Percentiles rank a stretch among this genome's conserved stretches.
Conservation (phyloP, 148 eudicot species). For the Silene conica region DNA sequence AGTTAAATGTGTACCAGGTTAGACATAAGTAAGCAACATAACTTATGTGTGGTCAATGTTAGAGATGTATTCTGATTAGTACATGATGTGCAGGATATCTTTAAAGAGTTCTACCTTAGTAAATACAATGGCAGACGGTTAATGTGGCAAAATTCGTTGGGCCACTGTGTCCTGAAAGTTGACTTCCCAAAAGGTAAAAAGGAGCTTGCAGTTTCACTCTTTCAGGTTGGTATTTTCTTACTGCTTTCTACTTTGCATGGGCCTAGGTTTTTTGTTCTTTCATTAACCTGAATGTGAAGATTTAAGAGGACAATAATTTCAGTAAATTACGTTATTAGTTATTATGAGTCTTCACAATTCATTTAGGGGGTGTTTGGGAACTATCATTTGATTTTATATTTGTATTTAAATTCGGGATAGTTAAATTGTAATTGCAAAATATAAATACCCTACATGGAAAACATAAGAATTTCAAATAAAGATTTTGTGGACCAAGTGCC, state of each 20-base stretch:
- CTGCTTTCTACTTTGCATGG: neutral
- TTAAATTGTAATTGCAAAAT: too few species aligned
- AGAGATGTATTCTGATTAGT: constrained; percentile 1
- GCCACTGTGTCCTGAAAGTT: constrained; percentile 90
- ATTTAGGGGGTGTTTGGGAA: too few species aligned
- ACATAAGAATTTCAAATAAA: too few species aligned
- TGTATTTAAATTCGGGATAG: too few species aligned
- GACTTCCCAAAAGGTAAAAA: constrained; percentile 87
- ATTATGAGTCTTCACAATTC: neutral
- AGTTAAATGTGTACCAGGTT: constrained; percentile 96
- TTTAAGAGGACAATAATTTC: neutral
- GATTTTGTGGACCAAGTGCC: too few species aligned
- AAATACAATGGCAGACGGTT: constrained; percentile 92
- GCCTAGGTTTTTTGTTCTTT: neutral
- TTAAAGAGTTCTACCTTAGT: constrained; percentile 93
- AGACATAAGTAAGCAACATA: constrained; percentile 20
- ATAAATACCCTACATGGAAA: too few species aligned
- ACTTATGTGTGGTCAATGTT: neutral
- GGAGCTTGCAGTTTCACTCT: constrained; percentile 94
- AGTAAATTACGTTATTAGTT: neutral
- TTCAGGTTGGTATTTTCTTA: constrained; percentile 65
- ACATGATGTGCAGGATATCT: constrained; percentile 64
- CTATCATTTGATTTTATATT: too few species aligned
- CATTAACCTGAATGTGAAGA: neutral
- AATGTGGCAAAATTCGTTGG: constrained; percentile 98